Evolutionary conservation across 2,329 filamentous ascomycete genomes (phyloP).

Genomic region (Aureobasidium sp.): DNA sequence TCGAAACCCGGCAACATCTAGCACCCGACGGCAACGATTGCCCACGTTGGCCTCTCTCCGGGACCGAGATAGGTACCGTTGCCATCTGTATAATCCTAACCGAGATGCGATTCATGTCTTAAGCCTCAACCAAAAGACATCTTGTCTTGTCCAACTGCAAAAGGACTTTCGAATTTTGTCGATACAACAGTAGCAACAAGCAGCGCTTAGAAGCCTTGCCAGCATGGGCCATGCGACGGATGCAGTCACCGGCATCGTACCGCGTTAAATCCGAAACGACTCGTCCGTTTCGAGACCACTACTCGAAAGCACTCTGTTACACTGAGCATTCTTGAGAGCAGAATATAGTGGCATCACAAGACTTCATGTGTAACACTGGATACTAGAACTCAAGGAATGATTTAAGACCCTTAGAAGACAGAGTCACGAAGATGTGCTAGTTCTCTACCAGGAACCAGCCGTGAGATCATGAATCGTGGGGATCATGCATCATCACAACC

Average conservation of each 20-base stretch:
- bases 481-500: not conserved
- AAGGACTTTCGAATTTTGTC: not conserved
- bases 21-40: not conserved
- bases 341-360: too few species aligned
- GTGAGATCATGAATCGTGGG: conserved; percentile 2
- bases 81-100: not conserved
- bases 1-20: not conserved
- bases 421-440: not conserved
- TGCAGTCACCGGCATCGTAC: not conserved
- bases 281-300: not conserved
- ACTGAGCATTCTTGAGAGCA: not conserved
- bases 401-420: not conserved
- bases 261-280: not conserved
- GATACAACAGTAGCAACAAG: not conserved
- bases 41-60: not conserved
- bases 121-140: not conserved
- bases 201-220: not conserved
- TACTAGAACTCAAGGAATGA: not conserved
- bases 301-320: not conserved
- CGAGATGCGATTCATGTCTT: not conserved
- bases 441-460: not conserved
- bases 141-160: not conserved
- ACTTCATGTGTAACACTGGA: not conserved
- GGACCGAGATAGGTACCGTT: not conserved
- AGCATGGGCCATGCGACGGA: not conserved